Conservation (phyloP, 768 basidiomycete species). For the Hypholoma sublateritium region DNA sequence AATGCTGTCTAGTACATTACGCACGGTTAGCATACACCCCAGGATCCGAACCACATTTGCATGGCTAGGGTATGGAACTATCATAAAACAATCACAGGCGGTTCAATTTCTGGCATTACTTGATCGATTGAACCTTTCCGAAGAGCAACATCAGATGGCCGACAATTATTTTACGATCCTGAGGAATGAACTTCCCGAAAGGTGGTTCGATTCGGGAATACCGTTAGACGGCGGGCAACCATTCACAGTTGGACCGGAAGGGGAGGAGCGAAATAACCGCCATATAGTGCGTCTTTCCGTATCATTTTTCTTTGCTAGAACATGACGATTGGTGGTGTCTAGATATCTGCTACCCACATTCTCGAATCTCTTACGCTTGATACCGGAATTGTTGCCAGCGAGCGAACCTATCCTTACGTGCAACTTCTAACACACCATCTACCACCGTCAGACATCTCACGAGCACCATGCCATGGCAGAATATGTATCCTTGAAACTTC, state of each 20-base stretch:
- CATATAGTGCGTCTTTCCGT: slow-evolving; percentile 51
- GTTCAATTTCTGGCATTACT: slow-evolving; percentile 51
- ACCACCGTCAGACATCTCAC: slow-evolving; percentile 14
- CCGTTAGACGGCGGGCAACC: slow-evolving; percentile 58
- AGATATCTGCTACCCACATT: slow-evolving; percentile 36
- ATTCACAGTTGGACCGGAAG: slow-evolving; percentile 61
- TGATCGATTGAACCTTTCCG: slow-evolving; percentile 38
- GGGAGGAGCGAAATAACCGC: slow-evolving; percentile 53
- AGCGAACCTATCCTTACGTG: slow-evolving; percentile 23
- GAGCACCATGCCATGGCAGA: slow-evolving; percentile 42
- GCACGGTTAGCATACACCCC: slow-evolving; percentile 36
- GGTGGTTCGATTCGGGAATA: slow-evolving; percentile 66
- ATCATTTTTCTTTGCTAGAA: neutral
- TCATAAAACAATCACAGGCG: slow-evolving; percentile 44
- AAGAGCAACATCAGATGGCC: slow-evolving; percentile 60
- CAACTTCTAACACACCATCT: slow-evolving; percentile 14
- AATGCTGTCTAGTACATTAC: slow-evolving; percentile 52
- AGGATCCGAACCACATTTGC: slow-evolving; percentile 56
- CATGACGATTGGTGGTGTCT: too few species aligned
- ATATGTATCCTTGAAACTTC: slow-evolving; percentile 54
- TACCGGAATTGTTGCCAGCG: neutral
- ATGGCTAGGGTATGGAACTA: slow-evolving; percentile 66
- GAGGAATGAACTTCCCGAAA: slow-evolving; percentile 52
- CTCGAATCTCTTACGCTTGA: slow-evolving; percentile 33
- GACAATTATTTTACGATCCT: slow-evolving; percentile 71